Evolutionary conservation across 495 filamentous ascomycete genomes (phyloP).

Genomic region (Daldinia concentrica): DNA sequence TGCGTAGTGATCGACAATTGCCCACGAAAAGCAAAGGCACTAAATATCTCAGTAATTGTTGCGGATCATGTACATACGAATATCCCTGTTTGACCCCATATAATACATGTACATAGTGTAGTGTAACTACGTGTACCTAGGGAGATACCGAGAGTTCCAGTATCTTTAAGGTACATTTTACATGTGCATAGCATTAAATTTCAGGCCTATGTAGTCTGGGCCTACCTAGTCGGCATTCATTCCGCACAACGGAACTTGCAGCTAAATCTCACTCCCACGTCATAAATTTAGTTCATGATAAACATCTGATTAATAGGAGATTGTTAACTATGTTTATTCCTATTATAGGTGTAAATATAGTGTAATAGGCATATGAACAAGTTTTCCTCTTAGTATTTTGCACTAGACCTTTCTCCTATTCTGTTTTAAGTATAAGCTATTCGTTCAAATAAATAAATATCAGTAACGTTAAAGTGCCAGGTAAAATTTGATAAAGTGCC

Average conservation of each 20-base stretch:
- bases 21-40: constrained; percentile 1
- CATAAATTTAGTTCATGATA: neutral
- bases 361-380: neutral
- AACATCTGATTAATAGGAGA: neutral
- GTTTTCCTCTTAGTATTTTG: neutral
- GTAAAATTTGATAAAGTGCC: too few relatives aligned
- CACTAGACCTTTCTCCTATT: too few relatives aligned
- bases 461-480: too few relatives aligned
- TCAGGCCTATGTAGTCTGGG: neutral
- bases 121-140: too few relatives aligned
- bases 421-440: neutral
- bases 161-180: neutral
- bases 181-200: neutral
- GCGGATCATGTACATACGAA: constrained; percentile 1
- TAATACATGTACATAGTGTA: neutral
- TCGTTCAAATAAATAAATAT: too few relatives aligned
- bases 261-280: neutral
- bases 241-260: neutral
- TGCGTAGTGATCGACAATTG: neutral
- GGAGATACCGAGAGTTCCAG: too few relatives aligned
- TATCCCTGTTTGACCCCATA: constrained; percentile 1
- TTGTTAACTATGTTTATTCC: neutral
- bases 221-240: neutral
- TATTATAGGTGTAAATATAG: neutral
- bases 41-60: neutral